These are phyloP conservation scores for Curvularia lunata DNA, from an alignment of 2,329 filamentous ascomycete species.

Conservation along the genomic window DNA sequence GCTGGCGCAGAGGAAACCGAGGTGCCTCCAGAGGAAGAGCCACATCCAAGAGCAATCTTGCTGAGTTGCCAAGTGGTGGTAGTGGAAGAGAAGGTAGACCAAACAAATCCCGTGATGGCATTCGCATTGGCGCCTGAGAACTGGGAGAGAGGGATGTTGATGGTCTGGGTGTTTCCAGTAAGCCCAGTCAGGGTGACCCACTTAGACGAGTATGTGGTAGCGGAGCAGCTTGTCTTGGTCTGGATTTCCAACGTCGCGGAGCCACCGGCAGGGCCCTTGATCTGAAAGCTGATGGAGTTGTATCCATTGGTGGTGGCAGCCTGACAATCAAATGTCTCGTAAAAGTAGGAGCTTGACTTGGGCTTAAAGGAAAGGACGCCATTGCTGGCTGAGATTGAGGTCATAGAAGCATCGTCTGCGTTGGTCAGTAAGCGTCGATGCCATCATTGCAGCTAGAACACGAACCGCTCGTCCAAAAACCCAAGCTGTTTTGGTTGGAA, in stretches of 20 bases:
- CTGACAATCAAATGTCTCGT: slow-evolving; percentile 60
- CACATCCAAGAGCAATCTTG: slow-evolving; percentile 56
- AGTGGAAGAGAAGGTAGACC: slow-evolving; percentile 50
- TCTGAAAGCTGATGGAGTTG: slow-evolving; percentile 55
- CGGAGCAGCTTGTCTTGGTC: slow-evolving; percentile 55
- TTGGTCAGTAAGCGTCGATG: slow-evolving; percentile 14
- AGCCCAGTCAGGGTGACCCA: slow-evolving; percentile 55
- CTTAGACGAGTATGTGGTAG: slow-evolving; percentile 52
- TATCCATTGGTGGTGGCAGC: slow-evolving; percentile 56
- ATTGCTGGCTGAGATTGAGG: slow-evolving; percentile 50
- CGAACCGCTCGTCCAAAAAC: slow-evolving; percentile 47
- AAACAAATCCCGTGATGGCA: slow-evolving; percentile 56
- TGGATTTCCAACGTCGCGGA: slow-evolving; percentile 57
- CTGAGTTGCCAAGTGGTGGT: slow-evolving; percentile 57
- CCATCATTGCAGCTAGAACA: not conserved
- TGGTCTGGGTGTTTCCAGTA: slow-evolving; percentile 58
- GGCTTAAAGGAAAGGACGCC: slow-evolving; percentile 60
- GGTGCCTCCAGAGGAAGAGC: slow-evolving; percentile 6
- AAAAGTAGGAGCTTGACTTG: slow-evolving; percentile 59
- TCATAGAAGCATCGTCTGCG: slow-evolving; percentile 59
- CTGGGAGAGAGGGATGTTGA: slow-evolving; percentile 58
- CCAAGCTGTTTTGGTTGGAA: slow-evolving; percentile 46
- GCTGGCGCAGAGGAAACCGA: slow-evolving; percentile 4
- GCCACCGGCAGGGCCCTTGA: slow-evolving; percentile 55
- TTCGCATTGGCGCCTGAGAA: slow-evolving; percentile 60